These are phyloP conservation scores for Elsinoe fawcettii DNA, from an alignment of 2,329 filamentous ascomycete genomes.

Conservation along the genomic window DNA sequence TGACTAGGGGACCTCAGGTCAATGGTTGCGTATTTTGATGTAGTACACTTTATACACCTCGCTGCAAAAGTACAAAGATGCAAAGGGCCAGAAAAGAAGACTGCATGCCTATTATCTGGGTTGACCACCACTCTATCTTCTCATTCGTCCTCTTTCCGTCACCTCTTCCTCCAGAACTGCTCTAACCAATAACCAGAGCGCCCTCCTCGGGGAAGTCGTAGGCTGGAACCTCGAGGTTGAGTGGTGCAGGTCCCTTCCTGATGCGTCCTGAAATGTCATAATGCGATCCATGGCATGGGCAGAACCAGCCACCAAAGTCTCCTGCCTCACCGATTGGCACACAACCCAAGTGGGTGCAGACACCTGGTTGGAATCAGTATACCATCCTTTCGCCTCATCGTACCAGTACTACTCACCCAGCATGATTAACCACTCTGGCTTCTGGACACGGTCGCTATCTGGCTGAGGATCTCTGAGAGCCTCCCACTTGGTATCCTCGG, in stretches of 20 bases:
- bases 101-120: slow-evolving; percentile 12
- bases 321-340: slow-evolving; percentile 98
- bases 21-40: slow-evolving; percentile 6
- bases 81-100: slow-evolving; percentile 13
- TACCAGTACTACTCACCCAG: slow-evolving; percentile 54
- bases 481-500: slow-evolving; percentile 77
- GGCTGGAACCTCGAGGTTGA: slow-evolving; percentile 90
- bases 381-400: not conserved
- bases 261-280: slow-evolving; percentile 99
- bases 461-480: slow-evolving; percentile 82
- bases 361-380: slow-evolving; percentile 51
- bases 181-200: slow-evolving; percentile 87
- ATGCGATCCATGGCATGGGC: slow-evolving; percentile 99
- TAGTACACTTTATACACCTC: slow-evolving; percentile 17
- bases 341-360: slow-evolving; percentile 98
- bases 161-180: not conserved
- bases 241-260: slow-evolving; percentile 91
- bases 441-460: slow-evolving; percentile 90
- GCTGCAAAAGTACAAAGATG: slow-evolving; percentile 9
- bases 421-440: slow-evolving; percentile 99
- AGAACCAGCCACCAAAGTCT: slow-evolving; percentile 99
- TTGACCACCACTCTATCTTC: not conserved
- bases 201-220: slow-evolving; percentile 92
- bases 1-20: not conserved
- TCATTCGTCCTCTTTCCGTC: not conserved